Evolutionary conservation across 345 rosid genomes (phyloP).

Genomic region (Gynandropsis gynandra): DNA sequence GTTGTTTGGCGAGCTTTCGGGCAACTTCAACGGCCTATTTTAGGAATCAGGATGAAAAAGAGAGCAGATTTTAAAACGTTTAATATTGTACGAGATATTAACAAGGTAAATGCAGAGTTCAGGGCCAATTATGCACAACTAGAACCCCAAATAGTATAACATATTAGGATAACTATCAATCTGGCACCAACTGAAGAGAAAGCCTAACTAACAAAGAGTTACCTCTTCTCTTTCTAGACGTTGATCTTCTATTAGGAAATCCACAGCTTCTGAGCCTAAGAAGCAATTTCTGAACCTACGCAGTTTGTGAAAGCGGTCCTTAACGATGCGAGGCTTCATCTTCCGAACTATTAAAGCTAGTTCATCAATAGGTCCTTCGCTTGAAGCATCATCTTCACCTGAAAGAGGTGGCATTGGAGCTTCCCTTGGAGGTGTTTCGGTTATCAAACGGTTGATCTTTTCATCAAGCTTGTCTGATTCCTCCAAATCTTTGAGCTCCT

Average conservation of each 20-base stretch:
- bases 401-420: conserved; percentile 84
- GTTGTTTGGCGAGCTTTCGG: conserved; percentile 64
- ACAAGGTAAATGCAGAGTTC: no score
- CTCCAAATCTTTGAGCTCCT: conserved; percentile 50
- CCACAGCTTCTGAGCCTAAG: conserved; percentile 72
- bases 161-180: no score
- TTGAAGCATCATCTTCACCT: conserved; percentile 73
- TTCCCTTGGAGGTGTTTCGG: conserved; percentile 47
- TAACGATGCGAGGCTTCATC: conserved; percentile 64
- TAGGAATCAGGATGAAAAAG: conserved; percentile 12
- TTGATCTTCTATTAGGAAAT: conserved; percentile 64
- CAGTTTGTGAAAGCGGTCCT: conserved; percentile 72
- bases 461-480: conserved; percentile 63
- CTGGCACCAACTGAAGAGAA: no score
- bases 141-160: neutral
- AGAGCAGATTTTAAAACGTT: neutral
- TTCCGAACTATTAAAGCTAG: conserved; percentile 63
- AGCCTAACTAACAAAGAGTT: conserved; percentile 10
- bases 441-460: conserved; percentile 49
- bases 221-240: conserved; percentile 70
- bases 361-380: conserved; percentile 63
- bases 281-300: conserved; percentile 62
- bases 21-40: conserved; percentile 74
- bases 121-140: no score
- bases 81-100: no score